Percentiles rank a stretch among this genome's conserved stretches.
Evolutionary conservation across 371 early-diverging fungal genomes (phyloP).

Genomic region (Choanephora cucurbitarum): DNA sequence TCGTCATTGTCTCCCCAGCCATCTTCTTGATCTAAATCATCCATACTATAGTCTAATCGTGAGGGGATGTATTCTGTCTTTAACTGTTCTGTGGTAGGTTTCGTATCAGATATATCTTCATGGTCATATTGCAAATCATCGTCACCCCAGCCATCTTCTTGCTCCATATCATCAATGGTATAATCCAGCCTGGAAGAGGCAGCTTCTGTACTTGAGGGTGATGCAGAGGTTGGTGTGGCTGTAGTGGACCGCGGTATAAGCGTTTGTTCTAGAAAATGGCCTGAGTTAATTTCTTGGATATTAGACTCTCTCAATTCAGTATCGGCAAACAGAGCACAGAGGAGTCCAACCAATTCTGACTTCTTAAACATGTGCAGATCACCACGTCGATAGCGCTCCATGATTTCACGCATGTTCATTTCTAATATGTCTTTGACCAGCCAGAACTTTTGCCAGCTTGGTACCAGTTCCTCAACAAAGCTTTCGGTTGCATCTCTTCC

Average conservation of each 20-base stretch:
- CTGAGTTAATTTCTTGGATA: constrained; percentile 61
- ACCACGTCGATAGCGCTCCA: constrained; percentile 59
- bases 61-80: too few relatives aligned
- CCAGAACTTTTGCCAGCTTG: constrained; percentile 62
- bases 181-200: not conserved
- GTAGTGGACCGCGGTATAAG: too few relatives aligned
- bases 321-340: constrained; percentile 74
- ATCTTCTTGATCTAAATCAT: constrained; percentile 8
- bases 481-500: constrained; percentile 40
- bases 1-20: too few relatives aligned
- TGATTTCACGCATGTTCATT: constrained; percentile 70
- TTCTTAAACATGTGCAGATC: constrained; percentile 60
- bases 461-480: constrained; percentile 40
- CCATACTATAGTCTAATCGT: not conserved
- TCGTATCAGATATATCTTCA: too few relatives aligned
- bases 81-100: too few relatives aligned
- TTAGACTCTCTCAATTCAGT: constrained; percentile 62
- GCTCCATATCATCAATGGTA: not conserved
- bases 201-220: not conserved
- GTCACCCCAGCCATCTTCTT: not conserved
- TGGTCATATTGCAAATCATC: not conserved
- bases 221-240: not conserved
- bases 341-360: constrained; percentile 55
- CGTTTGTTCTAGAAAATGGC: not conserved
- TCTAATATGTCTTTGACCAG: constrained; percentile 66